phyloP scores from a whole-genome alignment of 1,284 basidiomycete species.

The Puccinia horiana region DNA sequence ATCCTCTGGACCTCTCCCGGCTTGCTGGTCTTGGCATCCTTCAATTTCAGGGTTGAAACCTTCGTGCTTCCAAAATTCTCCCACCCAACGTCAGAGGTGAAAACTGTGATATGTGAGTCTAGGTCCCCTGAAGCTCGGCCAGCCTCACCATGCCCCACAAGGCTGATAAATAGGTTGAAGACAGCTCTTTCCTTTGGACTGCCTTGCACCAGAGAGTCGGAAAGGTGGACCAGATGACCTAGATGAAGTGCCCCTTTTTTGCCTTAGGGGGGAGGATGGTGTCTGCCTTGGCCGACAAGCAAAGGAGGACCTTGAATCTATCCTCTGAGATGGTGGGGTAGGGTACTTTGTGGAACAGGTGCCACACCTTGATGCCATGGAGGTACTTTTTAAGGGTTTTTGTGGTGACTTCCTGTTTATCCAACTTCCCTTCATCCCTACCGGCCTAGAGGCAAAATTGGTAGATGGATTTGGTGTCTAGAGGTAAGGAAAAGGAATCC shows the following conservation, averaged over 20 bases:
- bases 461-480: not conserved
- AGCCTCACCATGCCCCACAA: constrained; percentile 1
- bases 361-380: not conserved
- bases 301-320: not conserved
- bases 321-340: not conserved
- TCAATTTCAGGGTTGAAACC: not conserved
- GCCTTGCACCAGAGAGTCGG: not conserved
- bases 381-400: not conserved
- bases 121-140: not conserved
- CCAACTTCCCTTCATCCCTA: not conserved
- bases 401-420: not conserved
- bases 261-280: fast-evolving
- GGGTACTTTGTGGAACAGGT: not conserved
- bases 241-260: not conserved
- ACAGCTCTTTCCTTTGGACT: not conserved
- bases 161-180: not conserved
- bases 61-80: not conserved
- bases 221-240: not conserved
- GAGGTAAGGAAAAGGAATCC: too few species aligned
- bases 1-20: not conserved
- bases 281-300: not conserved
- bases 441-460: too few species aligned
- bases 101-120: not conserved
- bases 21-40: not conserved
- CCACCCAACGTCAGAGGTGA: too few species aligned